Conservation (phyloP, 2,329 filamentous ascomycete genomes). For the Paecilomyces variotii region DNA sequence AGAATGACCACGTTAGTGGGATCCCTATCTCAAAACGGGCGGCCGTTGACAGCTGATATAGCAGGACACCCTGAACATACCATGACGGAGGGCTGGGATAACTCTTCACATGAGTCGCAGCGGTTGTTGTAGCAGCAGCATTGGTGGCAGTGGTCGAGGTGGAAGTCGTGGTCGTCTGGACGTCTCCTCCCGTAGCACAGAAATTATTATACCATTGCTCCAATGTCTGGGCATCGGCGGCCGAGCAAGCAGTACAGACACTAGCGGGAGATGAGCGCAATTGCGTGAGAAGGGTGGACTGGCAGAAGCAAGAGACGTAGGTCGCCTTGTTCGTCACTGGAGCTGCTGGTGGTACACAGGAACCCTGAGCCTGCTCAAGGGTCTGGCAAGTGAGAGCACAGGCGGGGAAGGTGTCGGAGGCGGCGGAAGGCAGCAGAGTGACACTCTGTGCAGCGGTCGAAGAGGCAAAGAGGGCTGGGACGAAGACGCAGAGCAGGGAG, state of each 20-base stretch:
- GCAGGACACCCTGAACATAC: conserved; percentile 10
- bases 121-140: conserved; percentile 14
- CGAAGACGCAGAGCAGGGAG: neutral
- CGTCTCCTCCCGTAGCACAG: conserved; percentile 47
- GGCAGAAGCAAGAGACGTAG: conserved; percentile 68
- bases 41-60: neutral
- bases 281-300: conserved; percentile 49
- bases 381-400: conserved; percentile 54
- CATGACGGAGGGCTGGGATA: conserved; percentile 9
- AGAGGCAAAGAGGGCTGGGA: neutral
- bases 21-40: neutral
- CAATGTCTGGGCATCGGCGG: conserved; percentile 49
- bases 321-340: conserved; percentile 42
- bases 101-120: conserved; percentile 5
- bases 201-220: conserved; percentile 63
- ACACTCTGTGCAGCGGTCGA: conserved; percentile 9
- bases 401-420: conserved; percentile 46
- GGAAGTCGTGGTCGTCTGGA: conserved; percentile 21
- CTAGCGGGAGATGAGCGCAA: conserved; percentile 51
- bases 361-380: conserved; percentile 62
- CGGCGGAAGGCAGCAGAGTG: conserved; percentile 27
- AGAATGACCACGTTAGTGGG: neutral
- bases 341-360: conserved; percentile 56
- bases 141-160: conserved; percentile 12
- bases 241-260: conserved; percentile 56